Evolutionary conservation across 2,329 filamentous ascomycete genomes (phyloP), one percentile per base, ranked within the genome.

Genomic region (Pseudocercospora vitis): DNA sequence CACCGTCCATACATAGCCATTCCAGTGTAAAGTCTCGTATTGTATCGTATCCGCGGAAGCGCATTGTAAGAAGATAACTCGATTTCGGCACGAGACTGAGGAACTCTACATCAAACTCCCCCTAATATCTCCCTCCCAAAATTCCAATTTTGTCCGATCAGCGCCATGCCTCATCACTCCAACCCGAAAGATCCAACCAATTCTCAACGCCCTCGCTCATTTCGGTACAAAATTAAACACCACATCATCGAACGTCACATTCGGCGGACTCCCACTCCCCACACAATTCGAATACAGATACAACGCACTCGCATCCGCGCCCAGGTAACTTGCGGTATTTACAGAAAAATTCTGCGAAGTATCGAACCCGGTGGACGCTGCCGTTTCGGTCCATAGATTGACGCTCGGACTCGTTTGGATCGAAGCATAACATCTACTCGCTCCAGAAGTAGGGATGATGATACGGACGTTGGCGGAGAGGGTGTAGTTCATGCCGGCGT

Each of bases 251-350:
- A 37, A 37, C n/a, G 16, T 18, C 14, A 37, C 33, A 37, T 16
- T 37, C n/a, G 33, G 33, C 33, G 33, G 33, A 4, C 3, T 16
- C 9, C 33, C 33, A 37, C 3, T 9, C 33, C 33, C 33, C 12
- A 37, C 33, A 37, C 33, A 37, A 37, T 37, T 37, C 33, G 33
- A 37, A 37, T 37, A 37, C 33, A 37, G 16, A 37, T 37, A 37
- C n/a, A 37, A 16, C 12, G 33, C 14, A 4, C 9, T 37, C 1
- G 16, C 33, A n/a, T 37, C 33, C 4, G 3, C 9, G 4, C 33
- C 19, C 33, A 37, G 19, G 19, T 37, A 37, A 18, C 19, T 16
- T 8, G 14, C 33, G 8, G 19, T 16, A 37, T 37, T 37, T 3
- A 37, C 33, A 37, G n/a, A 16, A 14, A 37, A 37, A 21, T 37